Evolutionary conservation across 2,329 filamentous ascomycete species (phyloP), one percentile per base, ranked within the genome.

Genomic region (Zasmidium angulare): DNA sequence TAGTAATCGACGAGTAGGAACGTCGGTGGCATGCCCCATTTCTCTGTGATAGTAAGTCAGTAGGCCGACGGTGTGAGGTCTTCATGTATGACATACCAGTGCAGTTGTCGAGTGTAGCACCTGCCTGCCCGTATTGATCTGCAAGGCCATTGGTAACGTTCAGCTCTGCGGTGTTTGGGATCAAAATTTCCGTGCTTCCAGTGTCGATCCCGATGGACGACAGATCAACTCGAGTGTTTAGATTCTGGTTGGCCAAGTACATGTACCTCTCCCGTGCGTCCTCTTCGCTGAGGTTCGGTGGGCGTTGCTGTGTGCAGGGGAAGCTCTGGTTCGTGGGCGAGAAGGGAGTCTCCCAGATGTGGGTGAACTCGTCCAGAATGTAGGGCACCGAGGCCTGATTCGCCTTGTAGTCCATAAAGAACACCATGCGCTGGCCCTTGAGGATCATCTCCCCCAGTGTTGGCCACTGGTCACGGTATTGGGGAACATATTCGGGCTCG

Each of bases 321-420:
- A 96, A 96, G 0, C 74, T 73, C 2, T 86, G 77, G 68, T 87
- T 75, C 0, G 81, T 84, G 0, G 85, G 91, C 55, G 91, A 90
- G 72, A 96, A 97, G 0, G 90, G 90, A 0, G 92, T 93, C 77
- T 97, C 91, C 90, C 90, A 96, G 77, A 96, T 84, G 71, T 96
- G 89, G 4, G 84, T 84, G 78, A 96, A 97, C 75, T 97, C 83
- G 73, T 96, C 90, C 46, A 96, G 81, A 46, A 96, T 83, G 85
- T 91, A 97, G 0, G 93, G 91, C 19, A 91, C 88, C 20, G 82
- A 81, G 0, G 81, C 84, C 75, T 96, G 89, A 73, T 96, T 87
- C 65, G 91, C 90, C 65, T 88, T 80, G 78, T 96, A 96, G 77
- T 96, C 91, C 77, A 96, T 83, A 76, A 95, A 91, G 74, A 95